A percentile compares a stretch with the other conserved stretches of the same genome.
phyloP scores from a whole-genome alignment of 225 moss, liverwort and hornwort species.

The Takakia lepidozioides region DNA sequence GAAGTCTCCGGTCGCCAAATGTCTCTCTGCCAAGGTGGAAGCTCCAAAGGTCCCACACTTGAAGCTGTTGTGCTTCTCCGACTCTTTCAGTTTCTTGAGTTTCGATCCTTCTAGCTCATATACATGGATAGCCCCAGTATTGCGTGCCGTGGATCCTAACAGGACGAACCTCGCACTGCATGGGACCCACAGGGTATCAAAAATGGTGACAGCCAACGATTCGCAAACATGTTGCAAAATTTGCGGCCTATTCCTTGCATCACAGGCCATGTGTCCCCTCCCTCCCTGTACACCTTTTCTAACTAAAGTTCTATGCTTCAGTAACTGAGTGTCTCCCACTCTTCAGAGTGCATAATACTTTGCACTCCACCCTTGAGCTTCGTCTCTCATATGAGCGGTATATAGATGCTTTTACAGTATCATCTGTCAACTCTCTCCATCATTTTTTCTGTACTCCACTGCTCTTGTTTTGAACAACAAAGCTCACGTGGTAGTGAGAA shows the following conservation, averaged over 20 bases:
- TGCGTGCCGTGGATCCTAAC: constrained; percentile 67
- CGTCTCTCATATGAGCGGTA: not conserved
- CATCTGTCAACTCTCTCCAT: too few relatives aligned
- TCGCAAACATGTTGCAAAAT: constrained; percentile 71
- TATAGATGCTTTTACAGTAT: too few relatives aligned
- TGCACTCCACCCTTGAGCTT: too few relatives aligned
- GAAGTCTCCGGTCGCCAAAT: constrained; percentile 74
- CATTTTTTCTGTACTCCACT: too few relatives aligned
- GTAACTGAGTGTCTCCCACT: too few relatives aligned
- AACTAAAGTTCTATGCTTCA: not conserved
- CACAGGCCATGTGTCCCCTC: constrained; percentile 6
- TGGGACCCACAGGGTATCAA: constrained; percentile 86
- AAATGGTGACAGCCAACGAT: constrained; percentile 51
- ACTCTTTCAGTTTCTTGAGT: constrained; percentile 56
- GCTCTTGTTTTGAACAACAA: too few relatives aligned
- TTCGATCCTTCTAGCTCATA: constrained; percentile 64
- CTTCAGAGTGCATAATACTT: too few relatives aligned
- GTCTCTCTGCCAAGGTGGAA: constrained; percentile 42
- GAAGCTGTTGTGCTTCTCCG: constrained; percentile 52
- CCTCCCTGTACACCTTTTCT: not conserved
- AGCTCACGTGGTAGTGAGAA: too few relatives aligned
- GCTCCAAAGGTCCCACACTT: constrained; percentile 92
- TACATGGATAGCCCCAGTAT: constrained; percentile 64
- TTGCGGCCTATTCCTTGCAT: constrained; percentile 65
- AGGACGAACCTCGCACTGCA: constrained; percentile 87